These are phyloP conservation scores for Spathaspora sp. DNA, from an alignment of 805 yeast genomes.

Conservation along the genomic window DNA sequence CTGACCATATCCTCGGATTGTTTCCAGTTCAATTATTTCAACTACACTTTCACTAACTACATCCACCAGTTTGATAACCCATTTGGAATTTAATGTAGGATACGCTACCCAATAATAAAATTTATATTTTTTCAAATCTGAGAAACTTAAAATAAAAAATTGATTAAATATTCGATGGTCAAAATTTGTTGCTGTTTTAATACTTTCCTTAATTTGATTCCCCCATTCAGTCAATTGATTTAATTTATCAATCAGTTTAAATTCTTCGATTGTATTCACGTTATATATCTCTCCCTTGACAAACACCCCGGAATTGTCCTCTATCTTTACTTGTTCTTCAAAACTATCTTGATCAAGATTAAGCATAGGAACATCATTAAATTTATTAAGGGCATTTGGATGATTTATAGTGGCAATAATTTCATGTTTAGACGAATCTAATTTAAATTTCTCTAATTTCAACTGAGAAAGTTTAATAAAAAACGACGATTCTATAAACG, in stretches of 20 bases:
- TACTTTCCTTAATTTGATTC: constrained; percentile 15
- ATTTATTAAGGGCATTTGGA: constrained; percentile 30
- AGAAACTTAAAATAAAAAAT: constrained; percentile 54
- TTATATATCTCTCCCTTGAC: constrained; percentile 44
- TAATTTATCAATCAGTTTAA: constrained; percentile 65
- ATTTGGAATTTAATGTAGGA: constrained; percentile 58
- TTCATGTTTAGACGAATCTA: constrained; percentile 46
- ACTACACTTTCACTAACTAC: not conserved
- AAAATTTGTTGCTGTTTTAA: constrained; percentile 26
- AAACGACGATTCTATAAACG: constrained; percentile 84
- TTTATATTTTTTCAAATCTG: constrained; percentile 85
- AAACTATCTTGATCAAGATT: constrained; percentile 34
- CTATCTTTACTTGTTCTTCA: constrained; percentile 6
- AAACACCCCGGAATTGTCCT: constrained; percentile 12
- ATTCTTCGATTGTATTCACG: constrained; percentile 83
- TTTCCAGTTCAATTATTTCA: not conserved
- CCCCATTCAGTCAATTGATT: constrained; percentile 46
- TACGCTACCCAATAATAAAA: constrained; percentile 88
- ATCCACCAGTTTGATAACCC: constrained; percentile 29
- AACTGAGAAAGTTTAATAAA: constrained; percentile 69
- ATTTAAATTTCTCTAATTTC: constrained; percentile 70
- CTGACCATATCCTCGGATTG: constrained; percentile 2
- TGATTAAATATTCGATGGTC: constrained; percentile 29
- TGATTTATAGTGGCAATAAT: constrained; percentile 44
- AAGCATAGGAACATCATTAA: constrained; percentile 31